Evolutionary conservation across 768 basidiomycete genomes (phyloP).

Genomic region (Strobilomyces confusus): DNA sequence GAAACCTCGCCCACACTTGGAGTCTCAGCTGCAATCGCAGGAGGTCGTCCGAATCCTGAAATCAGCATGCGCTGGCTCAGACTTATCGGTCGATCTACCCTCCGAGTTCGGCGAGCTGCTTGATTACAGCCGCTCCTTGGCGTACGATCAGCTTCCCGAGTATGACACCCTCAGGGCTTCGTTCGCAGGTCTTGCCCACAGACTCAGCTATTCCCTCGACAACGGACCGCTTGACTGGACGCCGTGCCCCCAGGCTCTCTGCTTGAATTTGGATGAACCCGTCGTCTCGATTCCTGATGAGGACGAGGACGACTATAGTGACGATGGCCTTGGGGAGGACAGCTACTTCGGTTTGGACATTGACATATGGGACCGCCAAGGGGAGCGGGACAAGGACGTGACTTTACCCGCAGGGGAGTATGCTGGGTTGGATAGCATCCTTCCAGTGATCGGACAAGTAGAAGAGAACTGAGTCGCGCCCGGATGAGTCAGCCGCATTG

Average conservation of each 20-base stretch:
- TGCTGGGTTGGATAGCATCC: not conserved
- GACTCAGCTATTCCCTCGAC: not conserved
- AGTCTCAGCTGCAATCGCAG: not conserved
- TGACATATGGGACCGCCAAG: not conserved
- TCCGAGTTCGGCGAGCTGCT: not conserved
- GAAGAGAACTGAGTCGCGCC: not conserved
- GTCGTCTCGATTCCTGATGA: not conserved
- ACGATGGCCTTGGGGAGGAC: not conserved
- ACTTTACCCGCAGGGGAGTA: not conserved
- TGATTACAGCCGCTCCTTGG: constrained; percentile 1
- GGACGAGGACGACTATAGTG: not conserved
- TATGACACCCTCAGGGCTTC: not conserved
- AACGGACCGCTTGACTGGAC: constrained; percentile 5
- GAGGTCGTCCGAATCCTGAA: constrained; percentile 1
- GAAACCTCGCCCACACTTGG: not conserved
- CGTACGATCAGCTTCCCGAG: constrained; percentile 1
- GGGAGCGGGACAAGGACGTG: constrained; percentile 1
- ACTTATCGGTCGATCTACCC: not conserved
- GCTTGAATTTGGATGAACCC: not conserved
- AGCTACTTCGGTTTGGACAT: constrained; percentile 2
- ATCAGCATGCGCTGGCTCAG: not conserved
- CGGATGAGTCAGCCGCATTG: too few relatives aligned
- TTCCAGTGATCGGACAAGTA: not conserved
- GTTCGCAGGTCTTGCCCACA: not conserved
- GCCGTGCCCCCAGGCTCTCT: not conserved